A percentile compares a stretch with the other conserved stretches of the same genome.
Conservation (phyloP, 352 stramenopile species). For the Phytopythium kandeliae region DNA sequence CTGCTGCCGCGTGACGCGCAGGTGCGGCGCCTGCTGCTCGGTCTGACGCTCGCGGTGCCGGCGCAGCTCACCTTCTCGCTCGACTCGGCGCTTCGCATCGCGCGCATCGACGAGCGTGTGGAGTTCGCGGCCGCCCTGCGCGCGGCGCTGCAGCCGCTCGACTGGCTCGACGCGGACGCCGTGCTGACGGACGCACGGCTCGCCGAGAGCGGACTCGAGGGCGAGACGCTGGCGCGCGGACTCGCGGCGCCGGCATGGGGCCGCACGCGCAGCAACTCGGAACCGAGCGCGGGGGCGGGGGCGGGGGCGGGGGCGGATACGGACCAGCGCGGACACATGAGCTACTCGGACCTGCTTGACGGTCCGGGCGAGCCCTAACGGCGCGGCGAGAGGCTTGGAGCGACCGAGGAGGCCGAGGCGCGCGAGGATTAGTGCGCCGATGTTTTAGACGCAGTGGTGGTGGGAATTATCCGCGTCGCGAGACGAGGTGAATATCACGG, state of each 20-base stretch:
- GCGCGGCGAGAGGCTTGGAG: too few species aligned
- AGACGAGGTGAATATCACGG: too few species aligned
- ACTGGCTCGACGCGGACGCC: not conserved
- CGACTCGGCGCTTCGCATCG: not conserved
- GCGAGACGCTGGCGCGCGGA: not conserved
- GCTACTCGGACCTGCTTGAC: constrained; percentile 2
- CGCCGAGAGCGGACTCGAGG: constrained; percentile 1
- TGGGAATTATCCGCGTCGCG: too few species aligned
- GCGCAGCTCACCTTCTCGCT: not conserved
- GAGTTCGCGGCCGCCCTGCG: not conserved
- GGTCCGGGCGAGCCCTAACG: too few species aligned
- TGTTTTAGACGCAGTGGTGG: too few species aligned
- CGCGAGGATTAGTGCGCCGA: too few species aligned
- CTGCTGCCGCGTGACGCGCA: not conserved
- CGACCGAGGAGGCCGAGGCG: too few species aligned
- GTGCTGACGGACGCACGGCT: constrained; percentile 3
- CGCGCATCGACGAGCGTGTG: constrained; percentile 1
- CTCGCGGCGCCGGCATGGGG: not conserved
- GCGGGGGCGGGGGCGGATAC: too few species aligned
- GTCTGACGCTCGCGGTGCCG: not conserved
- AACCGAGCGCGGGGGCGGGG: not conserved
- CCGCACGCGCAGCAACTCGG: not conserved
- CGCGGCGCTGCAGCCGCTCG: not conserved
- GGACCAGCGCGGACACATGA: not conserved
- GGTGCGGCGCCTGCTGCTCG: not conserved